These are phyloP conservation scores for Tulasnella sp. DNA, from an alignment of 768 basidiomycete genomes.

Conservation along the genomic window DNA sequence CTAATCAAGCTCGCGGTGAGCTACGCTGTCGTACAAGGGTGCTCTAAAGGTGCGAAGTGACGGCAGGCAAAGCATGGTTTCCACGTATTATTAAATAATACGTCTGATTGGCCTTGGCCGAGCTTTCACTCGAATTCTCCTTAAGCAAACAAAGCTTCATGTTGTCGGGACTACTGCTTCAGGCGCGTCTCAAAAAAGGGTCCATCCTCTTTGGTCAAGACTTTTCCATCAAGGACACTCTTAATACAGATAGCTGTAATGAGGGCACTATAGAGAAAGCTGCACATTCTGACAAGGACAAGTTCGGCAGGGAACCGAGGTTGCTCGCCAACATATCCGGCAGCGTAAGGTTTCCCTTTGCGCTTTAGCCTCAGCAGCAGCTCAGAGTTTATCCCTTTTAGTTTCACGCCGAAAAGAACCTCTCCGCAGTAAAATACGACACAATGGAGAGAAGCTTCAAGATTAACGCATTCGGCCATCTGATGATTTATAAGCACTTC, in stretches of 20 bases:
- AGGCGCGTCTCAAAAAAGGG: constrained; percentile 15
- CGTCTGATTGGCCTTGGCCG: constrained; percentile 23
- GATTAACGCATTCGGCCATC: constrained; percentile 35
- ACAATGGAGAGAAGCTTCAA: constrained; percentile 28
- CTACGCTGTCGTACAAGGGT: constrained; percentile 22
- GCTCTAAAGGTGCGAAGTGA: constrained; percentile 12
- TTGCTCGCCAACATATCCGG: constrained; percentile 32
- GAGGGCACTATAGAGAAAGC: background rate
- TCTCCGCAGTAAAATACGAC: constrained; percentile 25
- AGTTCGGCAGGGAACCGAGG: constrained; percentile 28
- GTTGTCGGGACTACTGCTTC: constrained; percentile 27
- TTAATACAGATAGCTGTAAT: background rate
- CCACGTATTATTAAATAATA: background rate
- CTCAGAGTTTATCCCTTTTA: constrained; percentile 14
- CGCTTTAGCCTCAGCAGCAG: background rate
- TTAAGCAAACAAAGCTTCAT: constrained; percentile 26
- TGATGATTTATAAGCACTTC: constrained; percentile 35
- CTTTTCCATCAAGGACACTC: background rate
- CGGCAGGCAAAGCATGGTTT: constrained; percentile 10
- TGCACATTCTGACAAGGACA: constrained; percentile 24
- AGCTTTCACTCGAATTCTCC: constrained; percentile 27
- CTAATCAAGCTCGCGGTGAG: no score
- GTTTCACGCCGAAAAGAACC: constrained; percentile 34
- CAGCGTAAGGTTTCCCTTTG: constrained; percentile 24
- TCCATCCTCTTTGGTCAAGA: constrained; percentile 8